Evolutionary conservation across 176 grass and related monocot species (phyloP).

Genomic region (Tuctoria greenei): DNA sequence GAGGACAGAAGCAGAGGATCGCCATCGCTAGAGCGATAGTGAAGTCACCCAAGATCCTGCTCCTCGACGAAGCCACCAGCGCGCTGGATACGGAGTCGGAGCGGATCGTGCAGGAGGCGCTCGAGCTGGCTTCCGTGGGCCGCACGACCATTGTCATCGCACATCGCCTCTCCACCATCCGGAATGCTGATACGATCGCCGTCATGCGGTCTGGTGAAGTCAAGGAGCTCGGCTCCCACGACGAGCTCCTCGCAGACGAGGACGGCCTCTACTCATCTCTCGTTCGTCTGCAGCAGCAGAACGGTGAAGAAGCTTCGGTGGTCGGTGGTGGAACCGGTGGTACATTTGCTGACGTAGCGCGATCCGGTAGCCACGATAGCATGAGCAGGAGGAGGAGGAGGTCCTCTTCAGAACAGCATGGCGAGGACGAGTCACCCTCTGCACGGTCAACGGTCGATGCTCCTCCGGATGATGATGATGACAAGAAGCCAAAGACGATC

Average conservation of each 20-base stretch:
- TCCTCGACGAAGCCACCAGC: constrained; percentile 93
- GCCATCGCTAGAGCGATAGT: constrained; percentile 89
- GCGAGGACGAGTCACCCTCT: constrained; percentile 64
- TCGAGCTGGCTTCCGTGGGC: constrained; percentile 73
- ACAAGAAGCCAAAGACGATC: constrained; percentile 22
- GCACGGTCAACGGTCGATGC: constrained; percentile 44
- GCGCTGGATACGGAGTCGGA: constrained; percentile 88
- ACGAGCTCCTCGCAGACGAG: constrained; percentile 65
- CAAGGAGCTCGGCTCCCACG: constrained; percentile 83
- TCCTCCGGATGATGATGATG: constrained; percentile 23
- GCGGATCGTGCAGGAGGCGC: constrained; percentile 75
- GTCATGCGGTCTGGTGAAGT: constrained; percentile 78
- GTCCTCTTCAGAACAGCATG: constrained; percentile 61
- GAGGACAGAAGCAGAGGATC: constrained; percentile 95
- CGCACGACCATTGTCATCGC: constrained; percentile 84
- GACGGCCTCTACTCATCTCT: constrained; percentile 73
- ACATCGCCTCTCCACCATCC: constrained; percentile 88
- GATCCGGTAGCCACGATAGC: constrained; percentile 65
- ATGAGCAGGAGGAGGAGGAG: constrained; percentile 78
- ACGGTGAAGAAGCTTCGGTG: constrained; percentile 4
- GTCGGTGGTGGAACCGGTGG: constrained; percentile 28
- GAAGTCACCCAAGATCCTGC: constrained; percentile 93
- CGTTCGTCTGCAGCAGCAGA: constrained; percentile 65
- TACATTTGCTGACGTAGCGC: constrained; percentile 17
- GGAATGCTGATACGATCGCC: constrained; percentile 75